Evolutionary conservation across 192 early-diverging fungal species (phyloP).

Genomic region (Backusella tarrabulga): DNA sequence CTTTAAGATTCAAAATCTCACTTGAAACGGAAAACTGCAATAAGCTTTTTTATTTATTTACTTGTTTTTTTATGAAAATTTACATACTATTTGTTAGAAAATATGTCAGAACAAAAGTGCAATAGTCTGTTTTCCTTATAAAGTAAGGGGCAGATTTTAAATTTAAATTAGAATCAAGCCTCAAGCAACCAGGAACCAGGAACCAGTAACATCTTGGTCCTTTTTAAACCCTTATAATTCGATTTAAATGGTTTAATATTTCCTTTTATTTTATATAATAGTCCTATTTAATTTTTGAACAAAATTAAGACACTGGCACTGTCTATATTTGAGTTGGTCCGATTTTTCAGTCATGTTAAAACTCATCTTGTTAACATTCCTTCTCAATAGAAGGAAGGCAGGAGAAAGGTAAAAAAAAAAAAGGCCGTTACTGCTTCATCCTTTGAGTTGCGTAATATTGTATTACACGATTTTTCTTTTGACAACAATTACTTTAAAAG

Average conservation of each 20-base stretch:
- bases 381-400: neutral
- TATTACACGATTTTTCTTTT: neutral
- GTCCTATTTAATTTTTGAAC: neutral
- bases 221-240: neutral
- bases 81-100: neutral
- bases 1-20: neutral
- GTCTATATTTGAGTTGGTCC: neutral
- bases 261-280: neutral
- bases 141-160: neutral
- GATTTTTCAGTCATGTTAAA: neutral
- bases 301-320: neutral
- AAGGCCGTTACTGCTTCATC: neutral
- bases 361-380: neutral
- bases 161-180: neutral
- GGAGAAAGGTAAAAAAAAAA: neutral
- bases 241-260: neutral
- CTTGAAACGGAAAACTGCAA: neutral
- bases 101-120: neutral
- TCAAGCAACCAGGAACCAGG: neutral
- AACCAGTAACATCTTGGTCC: neutral
- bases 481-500: neutral
- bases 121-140: neutral
- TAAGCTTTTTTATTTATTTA: constrained; percentile 1
- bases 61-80: neutral
- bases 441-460: neutral